Base-by-base conservation (phyloP, 2,329 filamentous ascomycete genomes). In the Fusarium haematococcum region DNA sequence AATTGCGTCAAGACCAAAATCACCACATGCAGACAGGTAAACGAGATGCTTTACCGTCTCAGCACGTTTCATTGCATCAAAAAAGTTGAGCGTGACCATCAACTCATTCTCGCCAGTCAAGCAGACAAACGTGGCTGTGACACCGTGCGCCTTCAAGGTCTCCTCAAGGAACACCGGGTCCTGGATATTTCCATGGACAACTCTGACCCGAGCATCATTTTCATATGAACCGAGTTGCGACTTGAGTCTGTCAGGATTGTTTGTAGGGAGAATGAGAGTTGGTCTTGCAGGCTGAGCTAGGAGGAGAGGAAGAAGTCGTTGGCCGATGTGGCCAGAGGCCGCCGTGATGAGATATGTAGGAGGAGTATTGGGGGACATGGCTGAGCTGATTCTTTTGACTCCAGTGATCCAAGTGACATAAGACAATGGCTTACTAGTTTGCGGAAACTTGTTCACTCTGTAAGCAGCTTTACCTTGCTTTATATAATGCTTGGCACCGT, bases 11-110 rank as follows among this genome's bases (percentile, higher is more conserved):
- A 73, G 63, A 48, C 54, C 64, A 25, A 67, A 65, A 25, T 70
- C 11, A 41, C 56, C 57, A 14, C 48, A 64, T 23, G 50, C 64
- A 43, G 70, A 70, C 18, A 73, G 4, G 27, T 70, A 73, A 3
- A 73, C 70, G 18, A 73, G 37, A 61, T 73, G 70, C 30, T 73
- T 56, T 6, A 73, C 64, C 4, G 64, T 68, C 25, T 16, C 50
- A 13, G 50, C 27, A 5, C 43, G 56, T 25, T 52, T 67, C 14
- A 70, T 18, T 11, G 68, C 64, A 18, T 73, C 68, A 43, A 73
- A 65, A 5, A 68, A 30, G 64, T 73, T 73, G 37, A 73, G 61
- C 4, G 70, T 70, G n/a, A 68, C 61, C 63, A 73, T 73, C 25
- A 73, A 23, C 48, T 73, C 70, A 20, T 73, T 68, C 35, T 64